Conservation (phyloP, 352 stramenopile species). For the Peronosclerospora sorghi region DNA sequence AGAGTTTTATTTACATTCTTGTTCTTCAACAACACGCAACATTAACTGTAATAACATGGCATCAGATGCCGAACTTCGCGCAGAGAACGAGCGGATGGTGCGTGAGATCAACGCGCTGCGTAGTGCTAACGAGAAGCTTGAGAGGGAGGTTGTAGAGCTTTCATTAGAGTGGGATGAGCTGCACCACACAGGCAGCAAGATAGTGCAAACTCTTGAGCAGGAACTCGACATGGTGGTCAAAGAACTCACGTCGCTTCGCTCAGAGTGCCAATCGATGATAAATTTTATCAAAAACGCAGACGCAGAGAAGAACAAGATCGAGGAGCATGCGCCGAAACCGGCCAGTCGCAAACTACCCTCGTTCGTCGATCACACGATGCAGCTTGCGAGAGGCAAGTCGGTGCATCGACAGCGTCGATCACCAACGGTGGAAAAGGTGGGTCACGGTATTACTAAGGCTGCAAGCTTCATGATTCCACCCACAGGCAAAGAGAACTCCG, state of each 20-base stretch:
- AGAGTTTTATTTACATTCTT: conserved; percentile 3
- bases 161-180: conserved; percentile 37
- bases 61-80: conserved; percentile 26
- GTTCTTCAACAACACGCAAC: conserved; percentile 1
- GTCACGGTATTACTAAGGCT: conserved; percentile 22
- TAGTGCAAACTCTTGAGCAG: conserved; percentile 33
- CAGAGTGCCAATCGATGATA: conserved; percentile 33
- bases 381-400: conserved; percentile 22
- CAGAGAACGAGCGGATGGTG: conserved; percentile 45
- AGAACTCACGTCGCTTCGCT: conserved; percentile 26
- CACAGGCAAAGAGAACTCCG: conserved; percentile 4
- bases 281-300: conserved; percentile 19
- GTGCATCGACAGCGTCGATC: conserved; percentile 24
- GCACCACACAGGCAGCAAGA: conserved; percentile 24
- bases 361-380: conserved; percentile 20
- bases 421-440: conserved; percentile 20
- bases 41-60: conserved; percentile 8
- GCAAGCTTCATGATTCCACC: conserved; percentile 22
- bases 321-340: conserved; percentile 12
- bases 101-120: conserved; percentile 51
- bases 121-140: conserved; percentile 47
- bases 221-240: conserved; percentile 33
- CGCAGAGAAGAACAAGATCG: conserved; percentile 11
- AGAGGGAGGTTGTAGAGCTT: conserved; percentile 47
- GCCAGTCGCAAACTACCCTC: conserved; percentile 16